Base-by-base conservation (phyloP, 2,329 filamentous ascomycete species). In the Ceratocystis cubensis region DNA sequence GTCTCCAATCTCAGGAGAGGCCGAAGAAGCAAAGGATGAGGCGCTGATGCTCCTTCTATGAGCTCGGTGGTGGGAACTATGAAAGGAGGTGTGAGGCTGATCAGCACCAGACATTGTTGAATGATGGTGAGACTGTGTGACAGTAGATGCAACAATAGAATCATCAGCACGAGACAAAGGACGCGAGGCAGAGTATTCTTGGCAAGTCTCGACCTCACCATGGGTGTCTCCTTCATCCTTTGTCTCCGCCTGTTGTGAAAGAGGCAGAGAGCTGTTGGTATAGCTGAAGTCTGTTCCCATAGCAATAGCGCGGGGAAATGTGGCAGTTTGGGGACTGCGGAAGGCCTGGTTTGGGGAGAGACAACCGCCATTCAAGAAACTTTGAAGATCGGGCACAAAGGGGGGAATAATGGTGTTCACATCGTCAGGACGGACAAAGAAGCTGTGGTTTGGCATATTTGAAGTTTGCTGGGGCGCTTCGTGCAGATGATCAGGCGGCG, bases 11-110 rank as follows among this genome's bases (percentile, higher is more conserved):
- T 59, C 59, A n/a, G 37, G 66, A 6, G 45, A 45, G 13, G 79
- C 63, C 7, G 70, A 64, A 5, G 66, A 66, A 17, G 28, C 64
- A 46, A 45, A 68, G 5, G 63, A 65, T 3, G 61, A 57, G 5
- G 61, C 59, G 37, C 59, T 46, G 25, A 63, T 63, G 25, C 61
- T 68, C 71, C 85, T 88, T 63, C 78, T 79, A 6, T 82, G 75
- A 0, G 80, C 82, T 8, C 79, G 79, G 28, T 77, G 79, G 13
- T 81, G 75, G 1, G 80, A 79, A 70, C 84, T 87, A 20, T 83
- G 81, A 63, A 83, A 83, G 0, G 86, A 89, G 8, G 81, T 81
- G 72, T 81, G 82, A 10, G 83, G 82, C 30, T 80, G 76, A 63
- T 81, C 78, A 1, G 82, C 41, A 45, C 64, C 65, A 13, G 56